phyloP scores from a whole-genome alignment of 768 basidiomycete genomes.

The Suillus paluster region DNA sequence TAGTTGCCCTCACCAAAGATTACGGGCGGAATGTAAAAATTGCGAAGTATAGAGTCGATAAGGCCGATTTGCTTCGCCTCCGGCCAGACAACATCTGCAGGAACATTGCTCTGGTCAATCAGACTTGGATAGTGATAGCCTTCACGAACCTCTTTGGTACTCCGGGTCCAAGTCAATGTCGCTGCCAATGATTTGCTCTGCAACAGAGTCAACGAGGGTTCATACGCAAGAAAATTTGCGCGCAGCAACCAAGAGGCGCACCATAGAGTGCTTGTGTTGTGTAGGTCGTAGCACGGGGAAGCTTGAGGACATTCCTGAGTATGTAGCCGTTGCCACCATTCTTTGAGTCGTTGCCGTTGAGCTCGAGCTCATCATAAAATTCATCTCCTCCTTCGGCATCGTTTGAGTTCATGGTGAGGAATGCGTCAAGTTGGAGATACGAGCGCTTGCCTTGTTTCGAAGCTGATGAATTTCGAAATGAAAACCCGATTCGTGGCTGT shows the following conservation, averaged over 20 bases:
- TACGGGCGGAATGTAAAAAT: conserved; percentile 80
- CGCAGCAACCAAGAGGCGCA: conserved; percentile 25
- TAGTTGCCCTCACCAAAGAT: conserved; percentile 70
- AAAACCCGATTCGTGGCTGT: conserved; percentile 1
- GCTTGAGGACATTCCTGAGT: conserved; percentile 52
- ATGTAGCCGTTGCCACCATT: conserved; percentile 25
- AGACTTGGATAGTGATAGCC: conserved; percentile 1
- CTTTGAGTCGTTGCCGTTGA: not conserved
- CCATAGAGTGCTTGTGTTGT: conserved; percentile 65
- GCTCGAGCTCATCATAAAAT: conserved; percentile 17
- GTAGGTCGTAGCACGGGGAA: conserved; percentile 65
- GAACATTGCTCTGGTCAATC: not conserved
- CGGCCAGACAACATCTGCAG: conserved; percentile 77
- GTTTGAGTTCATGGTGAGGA: conserved; percentile 16
- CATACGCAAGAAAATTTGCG: not conserved
- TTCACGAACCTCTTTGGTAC: conserved; percentile 68
- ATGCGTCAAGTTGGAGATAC: not conserved
- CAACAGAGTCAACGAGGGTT: conserved; percentile 3
- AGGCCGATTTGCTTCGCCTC: conserved; percentile 75
- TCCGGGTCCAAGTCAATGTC: conserved; percentile 78
- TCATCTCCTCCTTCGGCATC: conserved; percentile 31
- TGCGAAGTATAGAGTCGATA: conserved; percentile 78
- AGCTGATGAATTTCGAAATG: not conserved
- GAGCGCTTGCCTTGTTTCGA: not conserved
- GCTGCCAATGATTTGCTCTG: conserved; percentile 66